Evolutionary conservation across 192 early-diverging fungal genomes (phyloP), one percentile per base, ranked within the genome.

Genomic region (Entomortierella beljakovae): DNA sequence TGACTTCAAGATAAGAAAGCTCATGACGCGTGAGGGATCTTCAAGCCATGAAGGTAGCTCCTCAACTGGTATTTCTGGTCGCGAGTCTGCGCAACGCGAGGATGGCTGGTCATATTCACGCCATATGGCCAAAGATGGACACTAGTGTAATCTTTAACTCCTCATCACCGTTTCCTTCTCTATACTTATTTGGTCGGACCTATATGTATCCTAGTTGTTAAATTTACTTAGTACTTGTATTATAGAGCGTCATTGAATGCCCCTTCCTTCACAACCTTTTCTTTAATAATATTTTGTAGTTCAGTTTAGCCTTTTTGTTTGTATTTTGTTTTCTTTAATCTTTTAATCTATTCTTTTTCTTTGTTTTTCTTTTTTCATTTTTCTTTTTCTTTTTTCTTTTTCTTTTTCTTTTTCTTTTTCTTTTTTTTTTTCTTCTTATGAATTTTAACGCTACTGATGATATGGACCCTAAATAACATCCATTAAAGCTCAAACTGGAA

Each of bases 101-200:
- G 61, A 79, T 54, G 75, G 64, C 26, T 79, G 75, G 75, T 59
- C 66, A 16, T 79, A 79, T 52, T 79, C 75, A 26, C 75, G 75
- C 7, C 75, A 79, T 32, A 65, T 79, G 75, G 75, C 75, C 31
- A 79, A 79, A 40, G 67, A 25, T 52, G 18, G 16, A 4, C 8
- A 22, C 46, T 26, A 13, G 18, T 31, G 18, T 3, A 58, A 42
- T 65, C 15, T 18, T 25, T 29, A 6, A 31, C n/a, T 28, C 34
- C 5, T 48, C 23, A 57, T 10, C 48, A 22, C 6, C 40, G 54
- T 60, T 50, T 4, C 46, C 46, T 37, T 8, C n/a, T 32, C 26
- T 23, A 48, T 49, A 57, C 32, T 50, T 0, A 58, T 35, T 53
- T 18, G 29, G 31, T 51, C 34, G 2, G 10, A n/a, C n/a, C n/a